Evolutionary conservation across 225 moss, liverwort and hornwort genomes (phyloP).

Genomic region (Rhytidiadelphus loreus): DNA sequence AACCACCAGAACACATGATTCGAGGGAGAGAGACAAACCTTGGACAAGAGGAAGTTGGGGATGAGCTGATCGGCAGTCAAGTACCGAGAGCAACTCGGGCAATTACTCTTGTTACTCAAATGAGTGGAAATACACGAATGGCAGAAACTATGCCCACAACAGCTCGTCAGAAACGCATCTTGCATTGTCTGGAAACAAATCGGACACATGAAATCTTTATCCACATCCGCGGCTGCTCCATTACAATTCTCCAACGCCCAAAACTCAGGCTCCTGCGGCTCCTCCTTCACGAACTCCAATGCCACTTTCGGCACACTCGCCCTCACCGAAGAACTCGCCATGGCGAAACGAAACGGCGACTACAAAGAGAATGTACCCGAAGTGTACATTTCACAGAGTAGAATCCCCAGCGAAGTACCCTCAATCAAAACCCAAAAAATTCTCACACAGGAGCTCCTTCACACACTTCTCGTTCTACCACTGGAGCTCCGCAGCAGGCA

Average conservation of each 20-base stretch:
- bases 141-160: slow-evolving; percentile 94
- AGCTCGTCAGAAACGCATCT: slow-evolving; percentile 80
- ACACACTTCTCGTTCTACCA: not conserved
- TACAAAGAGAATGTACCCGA: not conserved
- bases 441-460: not conserved
- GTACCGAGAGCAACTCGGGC: slow-evolving; percentile 77
- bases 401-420: not conserved
- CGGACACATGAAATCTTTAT: slow-evolving; percentile 86
- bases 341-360: not conserved
- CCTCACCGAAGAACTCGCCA: slow-evolving; percentile 47
- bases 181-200: slow-evolving; percentile 93
- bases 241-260: slow-evolving; percentile 22
- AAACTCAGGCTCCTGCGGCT: slow-evolving; percentile 14
- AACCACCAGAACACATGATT: not conserved
- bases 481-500: not conserved
- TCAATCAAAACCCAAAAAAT: not conserved
- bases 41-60: slow-evolving; percentile 82
- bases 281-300: slow-evolving; percentile 32
- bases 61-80: slow-evolving; percentile 60
- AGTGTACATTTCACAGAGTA: not conserved
- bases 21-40: slow-evolving; percentile 34
- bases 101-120: slow-evolving; percentile 66
- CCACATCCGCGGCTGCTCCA: slow-evolving; percentile 15
- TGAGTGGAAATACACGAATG: slow-evolving; percentile 85
- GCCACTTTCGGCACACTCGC: slow-evolving; percentile 29